Conservation (phyloP, 2,329 filamentous ascomycete species). For the Sporothrix mexicana region DNA sequence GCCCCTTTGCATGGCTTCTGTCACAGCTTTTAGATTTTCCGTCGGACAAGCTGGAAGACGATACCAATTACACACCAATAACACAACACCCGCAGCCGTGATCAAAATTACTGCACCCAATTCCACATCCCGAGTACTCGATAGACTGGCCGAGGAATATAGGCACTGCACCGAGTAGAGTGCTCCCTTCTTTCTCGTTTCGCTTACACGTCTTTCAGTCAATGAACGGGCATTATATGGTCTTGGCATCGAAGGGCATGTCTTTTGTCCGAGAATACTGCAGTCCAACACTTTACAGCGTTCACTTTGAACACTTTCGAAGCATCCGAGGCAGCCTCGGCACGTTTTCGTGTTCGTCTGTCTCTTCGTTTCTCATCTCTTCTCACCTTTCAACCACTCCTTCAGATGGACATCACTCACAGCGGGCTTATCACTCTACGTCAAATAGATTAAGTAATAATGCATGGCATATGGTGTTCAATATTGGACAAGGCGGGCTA, state of each 20-base stretch:
- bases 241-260: slow-evolving; percentile 23
- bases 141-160: too few species aligned
- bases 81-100: slow-evolving; percentile 17
- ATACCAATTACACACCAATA: neutral
- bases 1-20: neutral
- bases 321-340: too few species aligned
- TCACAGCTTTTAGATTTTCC: neutral
- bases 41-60: neutral
- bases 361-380: neutral
- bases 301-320: too few species aligned
- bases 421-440: slow-evolving; percentile 4
- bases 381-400: neutral
- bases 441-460: slow-evolving; percentile 22
- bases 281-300: too few species aligned
- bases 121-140: too few species aligned
- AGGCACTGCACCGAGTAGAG: slow-evolving; percentile 13
- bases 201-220: neutral
- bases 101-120: neutral
- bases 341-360: neutral
- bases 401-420: neutral
- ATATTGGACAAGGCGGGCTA: neutral
- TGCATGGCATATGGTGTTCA: slow-evolving; percentile 16
- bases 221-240: neutral
- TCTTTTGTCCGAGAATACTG: neutral
- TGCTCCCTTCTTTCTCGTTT: slow-evolving; percentile 28